phyloP scores from a whole-genome alignment of 2,329 filamentous ascomycete species.

The Penicillium expansum region DNA sequence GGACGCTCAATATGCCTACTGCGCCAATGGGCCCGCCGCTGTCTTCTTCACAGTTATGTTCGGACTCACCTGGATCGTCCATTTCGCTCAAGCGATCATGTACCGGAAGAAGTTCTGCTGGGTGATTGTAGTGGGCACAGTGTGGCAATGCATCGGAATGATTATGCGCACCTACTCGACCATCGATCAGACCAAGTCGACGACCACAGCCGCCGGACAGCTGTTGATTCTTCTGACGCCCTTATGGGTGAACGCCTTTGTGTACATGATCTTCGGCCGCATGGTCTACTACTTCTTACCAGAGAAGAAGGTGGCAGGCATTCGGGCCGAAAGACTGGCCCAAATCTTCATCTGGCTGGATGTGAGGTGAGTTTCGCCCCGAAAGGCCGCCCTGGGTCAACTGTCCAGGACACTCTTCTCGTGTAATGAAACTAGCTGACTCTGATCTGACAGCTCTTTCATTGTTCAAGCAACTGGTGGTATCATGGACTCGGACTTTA shows the following conservation, averaged over 20 bases:
- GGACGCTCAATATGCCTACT: not conserved
- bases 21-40: conserved; percentile 1
- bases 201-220: not conserved
- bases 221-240: conserved; percentile 2
- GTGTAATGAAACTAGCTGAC: not conserved
- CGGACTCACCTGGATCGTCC: conserved; percentile 1
- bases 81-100: not conserved
- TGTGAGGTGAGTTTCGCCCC: conserved; percentile 1
- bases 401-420: not conserved
- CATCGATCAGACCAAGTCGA: not conserved
- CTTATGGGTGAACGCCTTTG: conserved; percentile 7
- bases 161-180: not conserved
- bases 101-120: conserved; percentile 6
- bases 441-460: conserved; percentile 1
- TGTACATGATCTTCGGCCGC: conserved; percentile 6
- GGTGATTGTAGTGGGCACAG: not conserved
- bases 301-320: conserved; percentile 2
- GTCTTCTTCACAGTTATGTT: conserved; percentile 3
- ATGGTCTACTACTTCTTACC: conserved; percentile 6
- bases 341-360: conserved; percentile 5
- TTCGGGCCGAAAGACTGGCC: not conserved
- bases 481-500: conserved; percentile 8
- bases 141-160: not conserved
- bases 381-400: not conserved
- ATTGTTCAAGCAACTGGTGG: conserved; percentile 6